Base-by-base conservation (phyloP, 495 filamentous ascomycete genomes). In the Extremus antarcticus region DNA sequence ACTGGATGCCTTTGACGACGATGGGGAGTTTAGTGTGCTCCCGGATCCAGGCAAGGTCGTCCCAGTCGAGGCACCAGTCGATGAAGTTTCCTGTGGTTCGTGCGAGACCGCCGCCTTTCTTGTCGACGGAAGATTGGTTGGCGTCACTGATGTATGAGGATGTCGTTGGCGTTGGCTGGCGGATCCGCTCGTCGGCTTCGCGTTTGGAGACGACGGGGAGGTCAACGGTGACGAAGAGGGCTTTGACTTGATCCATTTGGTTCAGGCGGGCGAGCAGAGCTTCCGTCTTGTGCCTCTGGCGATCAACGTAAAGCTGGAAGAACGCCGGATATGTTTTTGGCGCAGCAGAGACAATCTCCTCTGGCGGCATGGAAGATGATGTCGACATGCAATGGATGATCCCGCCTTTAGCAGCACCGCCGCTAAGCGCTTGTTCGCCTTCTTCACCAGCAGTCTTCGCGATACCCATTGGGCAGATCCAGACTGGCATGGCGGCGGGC, bases 231-330 rank as follows among this genome's bases (percentile, higher is more conserved):
- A 71, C 54, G 55, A 66, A 64, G 2, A 71, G 43, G 21, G 68
- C 69, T 50, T 65, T 65, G 47, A 66, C 61, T 25, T 59, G 60
- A 22, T 66, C 51, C 17, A 58, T 22, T 3, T 17, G 19, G 11
- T 50, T 32, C 16, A 65, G 25, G 17, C 35, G 29, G 15, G 46
- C 23, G 0, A 94, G 70, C 11, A 92, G 70, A 0, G 67, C 71
- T 47, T 81, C 84, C 7, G 54, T 53, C 58, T 86, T 86, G 43
- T 69, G 51, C 1, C 86, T 77, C 55, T 87, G 75, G 41, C 79
- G 80, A 67, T 91, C 84, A 50, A 92, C 86, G 61, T 94, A 94
- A 38, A 94, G 70, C 61, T 92, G 88, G 61, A 90, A 84, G 72
- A 89, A 89, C 61, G 87, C 77, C 40, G 68, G 54, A 52, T 70